Evolutionary conservation across 2,329 filamentous ascomycete genomes (phyloP).

Genomic region (Cladosporium sp.): DNA sequence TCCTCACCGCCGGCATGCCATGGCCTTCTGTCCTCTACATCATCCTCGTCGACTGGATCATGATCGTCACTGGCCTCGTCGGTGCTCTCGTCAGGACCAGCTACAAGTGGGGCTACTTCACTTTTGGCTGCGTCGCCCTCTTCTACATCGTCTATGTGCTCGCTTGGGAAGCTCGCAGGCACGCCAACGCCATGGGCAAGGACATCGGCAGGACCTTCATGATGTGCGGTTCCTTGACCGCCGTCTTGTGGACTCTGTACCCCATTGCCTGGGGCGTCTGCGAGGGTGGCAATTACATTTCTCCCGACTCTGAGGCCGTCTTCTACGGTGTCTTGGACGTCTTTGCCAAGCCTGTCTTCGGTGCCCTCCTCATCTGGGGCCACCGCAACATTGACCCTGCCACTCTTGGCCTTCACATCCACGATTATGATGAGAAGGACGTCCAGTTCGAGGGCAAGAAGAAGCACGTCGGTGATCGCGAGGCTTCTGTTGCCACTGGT

Average conservation of each 20-base stretch:
- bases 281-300: slow-evolving; percentile 63
- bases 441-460: slow-evolving; percentile 15
- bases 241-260: slow-evolving; percentile 61
- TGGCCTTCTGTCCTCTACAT: slow-evolving; percentile 61
- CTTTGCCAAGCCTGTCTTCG: slow-evolving; percentile 61
- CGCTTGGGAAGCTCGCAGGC: slow-evolving; percentile 51
- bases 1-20: slow-evolving; percentile 61
- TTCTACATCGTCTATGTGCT: slow-evolving; percentile 60
- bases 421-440: slow-evolving; percentile 44
- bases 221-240: slow-evolving; percentile 55
- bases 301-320: slow-evolving; percentile 62
- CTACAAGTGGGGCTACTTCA: slow-evolving; percentile 68
- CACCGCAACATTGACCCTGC: slow-evolving; percentile 59
- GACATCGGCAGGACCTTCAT: slow-evolving; percentile 53
- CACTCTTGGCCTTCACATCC: slow-evolving; percentile 51
- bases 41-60: slow-evolving; percentile 60
- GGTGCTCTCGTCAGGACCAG: slow-evolving; percentile 58
- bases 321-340: slow-evolving; percentile 67
- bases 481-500: slow-evolving; percentile 26
- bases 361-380: slow-evolving; percentile 56
- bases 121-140: slow-evolving; percentile 51
- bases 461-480: slow-evolving; percentile 22
- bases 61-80: slow-evolving; percentile 64
- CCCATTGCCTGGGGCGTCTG: slow-evolving; percentile 59
- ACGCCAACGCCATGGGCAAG: slow-evolving; percentile 52